Evolutionary conservation across 768 basidiomycete species (phyloP), one percentile per base, ranked within the genome.

Genomic region (Lactifluus subvellereus): DNA sequence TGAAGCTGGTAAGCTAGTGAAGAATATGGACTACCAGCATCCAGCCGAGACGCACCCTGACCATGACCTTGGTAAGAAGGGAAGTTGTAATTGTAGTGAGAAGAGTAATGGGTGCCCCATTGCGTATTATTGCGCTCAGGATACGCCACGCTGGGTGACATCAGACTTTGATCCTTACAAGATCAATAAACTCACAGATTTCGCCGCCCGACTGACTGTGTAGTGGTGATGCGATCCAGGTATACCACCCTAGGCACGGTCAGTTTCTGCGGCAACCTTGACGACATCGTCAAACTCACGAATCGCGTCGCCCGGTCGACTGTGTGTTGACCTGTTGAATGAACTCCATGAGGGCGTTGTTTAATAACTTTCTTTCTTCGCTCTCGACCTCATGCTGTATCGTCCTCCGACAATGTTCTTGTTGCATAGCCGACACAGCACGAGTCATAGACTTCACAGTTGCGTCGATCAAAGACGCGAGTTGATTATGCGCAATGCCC

Each of bases 391-490:
- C 56, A 10, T 27, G 50, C 1, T 38, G 32, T 18, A 70, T 48
- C n/a, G 20, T 18, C 10, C 22, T 48, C 9, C n/a, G 55, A 16
- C 56, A 45, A 3, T 49, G 38, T 0, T 60, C 60, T 16, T 60
- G 52, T 16, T 67, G 67, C 27, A 65, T 60, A 2, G 38, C 27
- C 27, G 32, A 22, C 14, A 64, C 65, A 6, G 56, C 57, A 7
- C 11, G 27, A 2, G 62, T 18, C 20, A 61, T 38, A 6, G 56
- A 32, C 13, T 30, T n/a, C 43, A 27, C 62, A 33, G 32, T 50
- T 8, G 16, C 20, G 20, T 62, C 54, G 22, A 70, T 33, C n/a
- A 27, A 43, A 8, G 48, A n/a, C 20, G 43, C 30, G 8, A 70
- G 47, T 8, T 61, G 30, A 6, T 35, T 16, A 7, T 54, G 48